Evolutionary conservation across 208 protist species (phyloP), one percentile per base, ranked within the genome.

Genomic region (Zelonia costaricensis): DNA sequence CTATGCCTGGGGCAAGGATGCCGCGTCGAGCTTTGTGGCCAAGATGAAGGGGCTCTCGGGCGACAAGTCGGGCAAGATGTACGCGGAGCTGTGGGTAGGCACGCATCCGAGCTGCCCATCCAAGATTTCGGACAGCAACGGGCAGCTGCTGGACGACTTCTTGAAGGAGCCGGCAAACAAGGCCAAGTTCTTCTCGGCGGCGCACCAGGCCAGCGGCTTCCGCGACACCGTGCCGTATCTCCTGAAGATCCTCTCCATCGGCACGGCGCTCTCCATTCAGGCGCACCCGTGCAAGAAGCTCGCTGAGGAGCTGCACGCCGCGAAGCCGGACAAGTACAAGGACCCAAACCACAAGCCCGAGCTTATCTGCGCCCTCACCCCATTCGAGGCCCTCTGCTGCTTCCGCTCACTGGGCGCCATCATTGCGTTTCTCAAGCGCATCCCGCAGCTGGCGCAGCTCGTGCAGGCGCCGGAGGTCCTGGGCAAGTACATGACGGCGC

Each of bases 321-420:
- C 78, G n/a, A 75, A 93, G 35, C 94, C 98, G 4, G 71, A 94
- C 30, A 90, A 97, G 53, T 99, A 99, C 82, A 96, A 94, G 60
- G 98, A 99, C 78, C 82, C 82, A 47, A 99, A 99, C 80, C 98
- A 99, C 82, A 99, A 99, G 83, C 98, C 98, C 8, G 98, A 99
- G 76, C 86, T 98, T 39, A 88, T 95, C 51, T 81, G 97, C 33
- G 97, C 97, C 5, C 65, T 99, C 18, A 99, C 96, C 23, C 74
- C 77, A 6, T 97, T 98, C 65, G 84, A 98, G 55, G 94, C 93
- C 5, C 84, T 99, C 16, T 99, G 96, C 69, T 97, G 98, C 40
- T 99, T 99, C 79, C 93, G 98, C 31, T 56, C 78, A 7, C 64
- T 97, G 13, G 44, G 54, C 4, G 89, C 97, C 18, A 95, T 99